phyloP scores from a whole-genome alignment of 1,139 yeast genomes.

The Geotrichum reessii region DNA sequence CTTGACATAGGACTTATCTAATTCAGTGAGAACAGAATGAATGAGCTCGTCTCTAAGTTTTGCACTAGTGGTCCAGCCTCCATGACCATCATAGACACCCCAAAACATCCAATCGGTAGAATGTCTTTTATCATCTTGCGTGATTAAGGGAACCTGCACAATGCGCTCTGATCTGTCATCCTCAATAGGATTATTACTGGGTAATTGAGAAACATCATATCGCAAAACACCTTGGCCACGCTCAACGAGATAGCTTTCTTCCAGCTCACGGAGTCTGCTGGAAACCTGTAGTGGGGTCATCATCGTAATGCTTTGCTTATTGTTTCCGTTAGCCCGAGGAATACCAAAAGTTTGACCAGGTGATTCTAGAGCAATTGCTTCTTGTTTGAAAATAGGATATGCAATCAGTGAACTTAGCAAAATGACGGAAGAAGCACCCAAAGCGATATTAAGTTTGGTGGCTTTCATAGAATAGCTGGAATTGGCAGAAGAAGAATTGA shows the following conservation, averaged over 20 bases:
- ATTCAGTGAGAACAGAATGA: slow-evolving; percentile 64
- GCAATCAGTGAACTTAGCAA: slow-evolving; percentile 18
- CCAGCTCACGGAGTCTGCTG: slow-evolving; percentile 59
- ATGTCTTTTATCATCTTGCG: slow-evolving; percentile 24
- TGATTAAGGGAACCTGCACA: slow-evolving; percentile 66
- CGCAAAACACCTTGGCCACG: slow-evolving; percentile 86
- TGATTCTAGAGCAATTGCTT: slow-evolving; percentile 13
- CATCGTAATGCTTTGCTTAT: slow-evolving; percentile 27
- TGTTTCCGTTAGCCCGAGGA: slow-evolving; percentile 15
- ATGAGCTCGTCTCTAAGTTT: slow-evolving; percentile 76
- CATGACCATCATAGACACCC: slow-evolving; percentile 95
- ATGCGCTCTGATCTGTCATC: slow-evolving; percentile 87
- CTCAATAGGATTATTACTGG: slow-evolving; percentile 90
- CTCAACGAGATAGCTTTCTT: slow-evolving; percentile 74
- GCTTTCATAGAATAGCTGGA: background rate
- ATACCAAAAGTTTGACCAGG: slow-evolving; percentile 18
- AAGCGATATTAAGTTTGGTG: slow-evolving; percentile 9
- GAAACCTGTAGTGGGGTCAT: slow-evolving; percentile 74
- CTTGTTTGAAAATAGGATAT: slow-evolving; percentile 1
- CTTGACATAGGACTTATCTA: slow-evolving; percentile 57
- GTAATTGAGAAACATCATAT: slow-evolving; percentile 82
- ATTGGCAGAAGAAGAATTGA: background rate
- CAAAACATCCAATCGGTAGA: slow-evolving; percentile 89
- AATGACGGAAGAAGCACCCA: slow-evolving; percentile 14
- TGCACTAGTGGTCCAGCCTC: slow-evolving; percentile 90